These are phyloP conservation scores for Suaeda aralocaspica DNA, from an alignment of 148 eudicot species.

Conservation along the genomic window DNA sequence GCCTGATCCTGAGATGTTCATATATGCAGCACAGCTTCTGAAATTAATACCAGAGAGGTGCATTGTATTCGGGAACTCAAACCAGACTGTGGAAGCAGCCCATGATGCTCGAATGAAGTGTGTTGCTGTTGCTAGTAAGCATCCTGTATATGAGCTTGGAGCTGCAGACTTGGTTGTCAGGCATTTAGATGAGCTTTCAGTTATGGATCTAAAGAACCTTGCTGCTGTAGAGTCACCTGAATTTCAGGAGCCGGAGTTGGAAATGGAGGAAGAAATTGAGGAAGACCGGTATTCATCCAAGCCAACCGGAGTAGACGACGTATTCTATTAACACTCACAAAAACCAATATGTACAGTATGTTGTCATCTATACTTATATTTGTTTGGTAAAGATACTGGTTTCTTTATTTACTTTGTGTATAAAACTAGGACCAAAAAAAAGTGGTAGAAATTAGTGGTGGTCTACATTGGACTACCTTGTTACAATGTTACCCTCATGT, in stretches of 20 bases:
- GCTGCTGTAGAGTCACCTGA: constrained; percentile 69
- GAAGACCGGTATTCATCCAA: constrained; percentile 34
- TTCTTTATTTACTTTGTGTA: constrained; percentile 38
- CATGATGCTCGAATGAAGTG: constrained; percentile 95
- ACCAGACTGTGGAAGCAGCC: constrained; percentile 88
- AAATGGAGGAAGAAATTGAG: constrained; percentile 75
- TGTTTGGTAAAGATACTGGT: constrained; percentile 28
- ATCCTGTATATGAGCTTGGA: constrained; percentile 82
- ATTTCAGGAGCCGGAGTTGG: constrained; percentile 74
- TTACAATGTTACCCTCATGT: constrained; percentile 31
- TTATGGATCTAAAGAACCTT: constrained; percentile 84
- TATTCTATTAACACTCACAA: constrained; percentile 45
- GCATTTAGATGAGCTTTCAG: constrained; percentile 71
- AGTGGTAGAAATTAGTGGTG: constrained; percentile 23
- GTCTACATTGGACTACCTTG: constrained; percentile 53
- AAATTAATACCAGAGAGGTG: constrained; percentile 86
- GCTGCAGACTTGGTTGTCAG: constrained; percentile 93
- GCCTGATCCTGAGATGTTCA: constrained; percentile 97
- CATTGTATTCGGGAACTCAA: constrained; percentile 91
- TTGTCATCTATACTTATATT: constrained; percentile 28
- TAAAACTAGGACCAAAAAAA: constrained; percentile 28
- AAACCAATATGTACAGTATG: constrained; percentile 48
- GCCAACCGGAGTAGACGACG: constrained; percentile 53
- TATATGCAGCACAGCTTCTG: constrained; percentile 71
- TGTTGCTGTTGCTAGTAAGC: constrained; percentile 96